Percentiles rank a stretch among this genome's conserved stretches.
Conservation (phyloP, 116 monocot species). For the Zostera marina region DNA sequence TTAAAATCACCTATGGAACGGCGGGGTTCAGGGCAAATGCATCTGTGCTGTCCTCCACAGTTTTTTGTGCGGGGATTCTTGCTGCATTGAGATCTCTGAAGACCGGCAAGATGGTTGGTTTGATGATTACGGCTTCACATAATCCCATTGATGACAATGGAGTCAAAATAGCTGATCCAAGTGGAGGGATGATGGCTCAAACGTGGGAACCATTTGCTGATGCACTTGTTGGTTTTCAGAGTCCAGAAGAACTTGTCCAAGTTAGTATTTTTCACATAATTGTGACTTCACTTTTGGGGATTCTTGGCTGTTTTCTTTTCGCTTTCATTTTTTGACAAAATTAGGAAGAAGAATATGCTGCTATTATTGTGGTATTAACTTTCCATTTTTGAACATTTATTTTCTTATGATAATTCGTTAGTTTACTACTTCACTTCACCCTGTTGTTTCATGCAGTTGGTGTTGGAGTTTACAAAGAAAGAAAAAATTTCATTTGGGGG, state of each 20-base stretch:
- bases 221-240: constrained; percentile 51
- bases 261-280: constrained; percentile 12
- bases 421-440: neutral
- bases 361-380: no score
- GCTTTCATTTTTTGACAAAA: no score
- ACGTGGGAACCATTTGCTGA: constrained; percentile 90
- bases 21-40: constrained; percentile 72
- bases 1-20: constrained; percentile 67
- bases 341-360: no score
- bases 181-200: constrained; percentile 81
- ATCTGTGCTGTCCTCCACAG: constrained; percentile 45
- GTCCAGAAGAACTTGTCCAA: constrained; percentile 37
- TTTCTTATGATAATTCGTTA: no score
- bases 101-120: constrained; percentile 40
- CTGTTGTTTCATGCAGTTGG: neutral
- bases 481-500: constrained; percentile 58
- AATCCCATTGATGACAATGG: constrained; percentile 76
- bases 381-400: no score
- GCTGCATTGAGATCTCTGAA: constrained; percentile 70
- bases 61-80: constrained; percentile 53
- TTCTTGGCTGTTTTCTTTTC: no score
- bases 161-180: constrained; percentile 80
- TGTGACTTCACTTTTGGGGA: neutral
- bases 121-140: constrained; percentile 94
- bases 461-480: constrained; percentile 30